Evolutionary conservation across 2,329 filamentous ascomycete genomes (phyloP), one percentile per base, ranked within the genome.

Genomic region (Thermomyces lanuginosus): DNA sequence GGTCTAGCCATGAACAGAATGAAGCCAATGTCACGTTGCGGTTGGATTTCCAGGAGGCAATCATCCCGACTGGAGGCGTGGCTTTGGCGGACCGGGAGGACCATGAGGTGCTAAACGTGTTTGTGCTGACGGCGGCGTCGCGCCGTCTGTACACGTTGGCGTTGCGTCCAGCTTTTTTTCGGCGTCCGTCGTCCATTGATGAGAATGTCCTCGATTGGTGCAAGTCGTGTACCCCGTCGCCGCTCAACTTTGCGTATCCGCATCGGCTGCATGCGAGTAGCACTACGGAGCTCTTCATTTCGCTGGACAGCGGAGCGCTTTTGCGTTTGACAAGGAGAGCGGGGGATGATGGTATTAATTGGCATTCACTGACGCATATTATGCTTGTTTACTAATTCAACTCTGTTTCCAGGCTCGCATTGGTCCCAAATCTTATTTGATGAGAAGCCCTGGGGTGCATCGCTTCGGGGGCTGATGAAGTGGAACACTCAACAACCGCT

Each of bases 111-210:
- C 58, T 93, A 27, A 76, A 69, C 39, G 66, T 83, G 22, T 91
- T 83, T 51, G 77, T 79, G 26, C 63, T 92, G 42, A 86, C 84
- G 34, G 68, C 72, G 34, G 68, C 72, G 34, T 62, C 68, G n/a
- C 79, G 76, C 44, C 72, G 81, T 37, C 63, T 98, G 10, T 84
- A 84, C 55, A 83, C 80, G 8, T 65, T 98, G 38, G 76, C 68
- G n/a, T 55, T 98, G 26, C 74, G 76, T 32, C 76, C 79, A 16
- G 80, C 89, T 39, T 76, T 80, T 45, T 92, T 95, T 49, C 66
- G 73, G 33, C 73, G 72, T 48, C 64, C 66, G 32, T 62, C 66
- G 1, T 71, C 71, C 11, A 69, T 75, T 9, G 81, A 91, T 38
- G 69, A 75, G 27, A 75, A 77, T 31, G 58, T 83, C n/a, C 64